These are phyloP conservation scores for Diplodia intermedia DNA, from an alignment of 2,329 filamentous ascomycete genomes.

Conservation along the genomic window DNA sequence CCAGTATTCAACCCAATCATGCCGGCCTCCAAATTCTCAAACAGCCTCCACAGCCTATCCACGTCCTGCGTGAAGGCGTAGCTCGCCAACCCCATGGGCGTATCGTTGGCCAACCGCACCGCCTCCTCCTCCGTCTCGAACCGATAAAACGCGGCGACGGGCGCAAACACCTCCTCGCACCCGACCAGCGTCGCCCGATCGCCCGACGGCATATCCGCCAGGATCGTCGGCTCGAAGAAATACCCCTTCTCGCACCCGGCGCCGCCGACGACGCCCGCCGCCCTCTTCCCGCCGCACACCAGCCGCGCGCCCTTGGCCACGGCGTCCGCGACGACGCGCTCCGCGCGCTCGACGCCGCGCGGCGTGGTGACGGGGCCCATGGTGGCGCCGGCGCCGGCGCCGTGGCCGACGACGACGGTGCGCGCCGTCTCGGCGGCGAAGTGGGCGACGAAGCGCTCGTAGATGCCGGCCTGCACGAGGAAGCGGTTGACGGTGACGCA, in stretches of 20 bases:
- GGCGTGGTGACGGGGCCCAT: conserved; percentile 67
- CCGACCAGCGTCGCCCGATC: conserved; percentile 60
- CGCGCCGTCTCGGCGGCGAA: conserved; percentile 59
- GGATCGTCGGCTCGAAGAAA: conserved; percentile 73
- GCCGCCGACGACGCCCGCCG: conserved; percentile 43
- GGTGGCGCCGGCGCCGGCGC: conserved; percentile 62
- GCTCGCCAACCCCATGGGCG: conserved; percentile 68
- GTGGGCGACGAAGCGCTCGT: conserved; percentile 64
- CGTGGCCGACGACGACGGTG: conserved; percentile 67
- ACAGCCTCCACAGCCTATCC: conserved; percentile 68
- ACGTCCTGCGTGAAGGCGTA: conserved; percentile 74
- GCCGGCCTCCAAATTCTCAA: conserved; percentile 72
- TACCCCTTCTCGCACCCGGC: conserved; percentile 55
- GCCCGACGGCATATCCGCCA: conserved; percentile 61
- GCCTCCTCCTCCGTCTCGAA: conserved; percentile 72
- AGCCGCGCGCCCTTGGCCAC: conserved; percentile 67
- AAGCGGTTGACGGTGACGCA: conserved; percentile 71
- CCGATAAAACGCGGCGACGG: conserved; percentile 67
- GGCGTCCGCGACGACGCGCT: conserved; percentile 69
- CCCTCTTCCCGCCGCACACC: conserved; percentile 64
- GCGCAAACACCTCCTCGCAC: conserved; percentile 70
- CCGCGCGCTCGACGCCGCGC: conserved; percentile 63
- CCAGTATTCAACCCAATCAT: conserved; percentile 73
- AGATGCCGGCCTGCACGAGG: conserved; percentile 68
- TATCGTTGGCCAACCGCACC: conserved; percentile 65